Evolutionary conservation across 2,329 filamentous ascomycete genomes (phyloP).

Genomic region (Trichoderma sp.): DNA sequence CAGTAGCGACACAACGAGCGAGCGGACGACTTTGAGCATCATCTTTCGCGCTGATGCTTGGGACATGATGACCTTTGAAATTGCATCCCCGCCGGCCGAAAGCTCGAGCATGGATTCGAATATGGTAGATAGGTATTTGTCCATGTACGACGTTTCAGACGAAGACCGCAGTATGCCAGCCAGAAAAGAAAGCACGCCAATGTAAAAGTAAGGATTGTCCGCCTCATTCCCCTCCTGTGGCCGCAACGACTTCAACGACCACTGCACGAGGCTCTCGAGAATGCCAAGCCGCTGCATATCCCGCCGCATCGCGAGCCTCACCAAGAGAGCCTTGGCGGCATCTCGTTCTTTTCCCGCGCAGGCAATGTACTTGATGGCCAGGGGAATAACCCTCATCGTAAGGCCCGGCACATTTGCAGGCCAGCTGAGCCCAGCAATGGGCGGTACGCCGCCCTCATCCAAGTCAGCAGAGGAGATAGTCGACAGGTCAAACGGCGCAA

Average conservation of each 20-base stretch:
- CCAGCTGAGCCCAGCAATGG: slow-evolving; percentile 54
- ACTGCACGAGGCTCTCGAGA: slow-evolving; percentile 66
- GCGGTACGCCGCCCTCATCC: slow-evolving; percentile 47
- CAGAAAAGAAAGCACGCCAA: slow-evolving; percentile 79
- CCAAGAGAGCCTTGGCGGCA: slow-evolving; percentile 80
- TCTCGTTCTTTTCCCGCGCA: slow-evolving; percentile 84
- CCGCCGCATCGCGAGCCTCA: slow-evolving; percentile 76
- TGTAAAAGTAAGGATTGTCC: slow-evolving; percentile 68
- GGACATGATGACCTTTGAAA: slow-evolving; percentile 59
- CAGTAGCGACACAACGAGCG: slow-evolving; percentile 67
- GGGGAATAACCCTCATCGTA: slow-evolving; percentile 66
- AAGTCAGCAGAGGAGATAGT: slow-evolving; percentile 71
- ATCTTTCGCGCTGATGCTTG: slow-evolving; percentile 81
- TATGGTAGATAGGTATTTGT: slow-evolving; percentile 63
- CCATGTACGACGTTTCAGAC: slow-evolving; percentile 73
- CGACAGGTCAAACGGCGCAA: slow-evolving; percentile 86
- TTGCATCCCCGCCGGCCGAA: slow-evolving; percentile 50
- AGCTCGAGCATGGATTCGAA: slow-evolving; percentile 66
- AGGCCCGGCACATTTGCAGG: slow-evolving; percentile 67
- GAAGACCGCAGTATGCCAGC: slow-evolving; percentile 71
- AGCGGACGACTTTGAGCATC: slow-evolving; percentile 81
- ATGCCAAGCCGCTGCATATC: slow-evolving; percentile 85
- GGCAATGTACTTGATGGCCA: slow-evolving; percentile 71
- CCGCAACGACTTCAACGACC: slow-evolving; percentile 66
- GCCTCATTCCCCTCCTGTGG: slow-evolving; percentile 41